Conservation (phyloP, 2,329 filamentous ascomycete species). For the Verticillium klebahnii region DNA sequence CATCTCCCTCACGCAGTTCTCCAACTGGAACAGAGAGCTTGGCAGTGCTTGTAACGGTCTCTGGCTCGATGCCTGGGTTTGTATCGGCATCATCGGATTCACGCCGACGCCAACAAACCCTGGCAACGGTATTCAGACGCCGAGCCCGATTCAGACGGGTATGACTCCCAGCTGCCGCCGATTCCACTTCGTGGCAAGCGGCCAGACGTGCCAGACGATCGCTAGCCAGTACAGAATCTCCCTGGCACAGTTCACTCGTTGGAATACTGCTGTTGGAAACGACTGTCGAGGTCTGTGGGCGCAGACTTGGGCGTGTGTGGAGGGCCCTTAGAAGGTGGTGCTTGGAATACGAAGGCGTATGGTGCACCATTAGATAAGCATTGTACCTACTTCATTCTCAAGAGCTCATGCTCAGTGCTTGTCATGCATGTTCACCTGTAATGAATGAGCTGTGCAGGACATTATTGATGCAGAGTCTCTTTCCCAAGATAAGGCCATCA, state of each 20-base stretch:
- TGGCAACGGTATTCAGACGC: slow-evolving; percentile 6
- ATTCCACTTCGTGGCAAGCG: slow-evolving; percentile 11
- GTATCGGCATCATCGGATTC: slow-evolving; percentile 9
- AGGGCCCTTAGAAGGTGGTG: too few relatives aligned
- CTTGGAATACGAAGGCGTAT: too few relatives aligned
- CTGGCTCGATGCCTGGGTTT: slow-evolving; percentile 9
- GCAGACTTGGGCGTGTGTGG: slow-evolving; percentile 9
- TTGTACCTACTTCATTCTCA: too few relatives aligned
- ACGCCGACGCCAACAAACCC: neutral
- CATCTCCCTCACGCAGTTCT: slow-evolving; percentile 19
- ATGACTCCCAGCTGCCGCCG: slow-evolving; percentile 14
- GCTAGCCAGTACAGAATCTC: slow-evolving; percentile 4
- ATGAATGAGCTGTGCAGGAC: too few relatives aligned
- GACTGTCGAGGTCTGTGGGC: slow-evolving; percentile 11
- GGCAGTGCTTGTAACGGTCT: slow-evolving; percentile 10
- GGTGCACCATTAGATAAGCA: too few relatives aligned
- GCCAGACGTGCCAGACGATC: slow-evolving; percentile 9
- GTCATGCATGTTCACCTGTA: too few relatives aligned
- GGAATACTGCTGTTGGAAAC: slow-evolving; percentile 11
- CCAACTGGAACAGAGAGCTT: slow-evolving; percentile 14
- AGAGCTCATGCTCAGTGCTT: too few relatives aligned
- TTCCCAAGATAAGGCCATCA: too few relatives aligned
- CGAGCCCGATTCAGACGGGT: slow-evolving; percentile 8
- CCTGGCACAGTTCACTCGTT: slow-evolving; percentile 10
- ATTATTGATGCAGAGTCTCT: too few relatives aligned